These are phyloP conservation scores for Glaciozyma antarctica DNA, from an alignment of 768 basidiomycete species.

Conservation along the genomic window DNA sequence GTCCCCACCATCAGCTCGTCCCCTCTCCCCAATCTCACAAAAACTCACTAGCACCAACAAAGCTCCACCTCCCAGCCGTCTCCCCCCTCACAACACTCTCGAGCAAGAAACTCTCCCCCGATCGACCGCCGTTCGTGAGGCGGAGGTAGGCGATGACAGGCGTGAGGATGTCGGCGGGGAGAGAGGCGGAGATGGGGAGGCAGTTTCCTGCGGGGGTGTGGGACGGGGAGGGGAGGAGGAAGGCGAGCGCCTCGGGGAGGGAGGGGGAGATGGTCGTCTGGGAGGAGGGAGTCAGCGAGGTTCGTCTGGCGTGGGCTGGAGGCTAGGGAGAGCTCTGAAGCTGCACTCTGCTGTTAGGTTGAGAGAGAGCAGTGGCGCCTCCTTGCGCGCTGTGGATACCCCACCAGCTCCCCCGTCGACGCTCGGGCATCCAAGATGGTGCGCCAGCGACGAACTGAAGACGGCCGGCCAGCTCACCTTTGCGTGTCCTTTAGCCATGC, in stretches of 20 bases:
- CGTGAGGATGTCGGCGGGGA: conserved; percentile 91
- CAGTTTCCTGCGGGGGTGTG: conserved; percentile 60
- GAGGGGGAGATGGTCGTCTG: conserved; percentile 16
- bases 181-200: conserved; percentile 80
- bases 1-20: not conserved
- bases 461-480: too few species aligned
- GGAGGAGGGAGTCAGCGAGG: not conserved
- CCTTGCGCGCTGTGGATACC: too few species aligned
- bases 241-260: conserved; percentile 16
- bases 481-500: too few species aligned
- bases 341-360: not conserved
- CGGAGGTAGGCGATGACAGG: conserved; percentile 95
- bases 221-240: conserved; percentile 15
- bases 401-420: too few species aligned
- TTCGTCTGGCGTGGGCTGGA: not conserved
- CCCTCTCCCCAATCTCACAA: too few species aligned
- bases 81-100: conserved; percentile 88
- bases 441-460: too few species aligned
- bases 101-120: conserved; percentile 71
- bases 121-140: conserved; percentile 52
- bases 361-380: not conserved
- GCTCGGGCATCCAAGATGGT: too few species aligned
- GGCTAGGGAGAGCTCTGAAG: not conserved
- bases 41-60: conserved; percentile 79
- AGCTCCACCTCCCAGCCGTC: conserved; percentile 84